Percentiles rank a stretch among this genome's conserved stretches.
Evolutionary conservation across 768 basidiomycete genomes (phyloP).

Genomic region (Trametes coccinea): DNA sequence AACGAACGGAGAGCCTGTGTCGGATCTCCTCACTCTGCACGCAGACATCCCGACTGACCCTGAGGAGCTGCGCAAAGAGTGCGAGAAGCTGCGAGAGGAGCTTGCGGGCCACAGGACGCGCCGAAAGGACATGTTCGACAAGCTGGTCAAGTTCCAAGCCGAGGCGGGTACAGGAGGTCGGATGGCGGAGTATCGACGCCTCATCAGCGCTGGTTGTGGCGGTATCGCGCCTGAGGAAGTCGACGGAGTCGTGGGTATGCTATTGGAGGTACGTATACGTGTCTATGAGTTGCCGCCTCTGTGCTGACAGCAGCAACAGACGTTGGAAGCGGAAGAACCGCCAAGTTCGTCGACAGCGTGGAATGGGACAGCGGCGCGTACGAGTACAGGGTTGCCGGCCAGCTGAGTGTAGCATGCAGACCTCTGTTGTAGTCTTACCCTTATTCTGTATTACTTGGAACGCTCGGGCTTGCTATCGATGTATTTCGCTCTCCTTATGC

Average conservation of each 20-base stretch:
- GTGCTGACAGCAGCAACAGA: constrained; percentile 43
- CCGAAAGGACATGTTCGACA: constrained; percentile 71
- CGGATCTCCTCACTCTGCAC: constrained; percentile 63
- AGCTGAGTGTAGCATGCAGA: constrained; percentile 13
- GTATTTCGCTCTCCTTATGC: not conserved
- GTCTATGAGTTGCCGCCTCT: not conserved
- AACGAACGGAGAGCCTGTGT: constrained; percentile 40
- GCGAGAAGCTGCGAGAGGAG: constrained; percentile 64
- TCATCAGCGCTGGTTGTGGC: constrained; percentile 91
- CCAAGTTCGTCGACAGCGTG: constrained; percentile 52
- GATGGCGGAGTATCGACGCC: constrained; percentile 84
- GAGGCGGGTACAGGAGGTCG: constrained; percentile 88
- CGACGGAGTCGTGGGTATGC: constrained; percentile 79
- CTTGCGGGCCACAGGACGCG: constrained; percentile 64
- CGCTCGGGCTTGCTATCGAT: constrained; percentile 11
- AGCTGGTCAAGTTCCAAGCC: constrained; percentile 77
- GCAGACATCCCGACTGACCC: constrained; percentile 58
- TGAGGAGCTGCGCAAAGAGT: constrained; percentile 52
- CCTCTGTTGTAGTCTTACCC: constrained; percentile 20
- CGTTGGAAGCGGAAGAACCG: constrained; percentile 80
- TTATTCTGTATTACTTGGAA: constrained; percentile 21
- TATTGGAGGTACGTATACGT: constrained; percentile 69
- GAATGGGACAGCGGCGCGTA: constrained; percentile 31
- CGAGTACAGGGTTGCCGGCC: constrained; percentile 7
- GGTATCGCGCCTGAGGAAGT: constrained; percentile 85